Evolutionary conservation across 805 yeast genomes (phyloP).

Genomic region (Ogataea ramenticola): DNA sequence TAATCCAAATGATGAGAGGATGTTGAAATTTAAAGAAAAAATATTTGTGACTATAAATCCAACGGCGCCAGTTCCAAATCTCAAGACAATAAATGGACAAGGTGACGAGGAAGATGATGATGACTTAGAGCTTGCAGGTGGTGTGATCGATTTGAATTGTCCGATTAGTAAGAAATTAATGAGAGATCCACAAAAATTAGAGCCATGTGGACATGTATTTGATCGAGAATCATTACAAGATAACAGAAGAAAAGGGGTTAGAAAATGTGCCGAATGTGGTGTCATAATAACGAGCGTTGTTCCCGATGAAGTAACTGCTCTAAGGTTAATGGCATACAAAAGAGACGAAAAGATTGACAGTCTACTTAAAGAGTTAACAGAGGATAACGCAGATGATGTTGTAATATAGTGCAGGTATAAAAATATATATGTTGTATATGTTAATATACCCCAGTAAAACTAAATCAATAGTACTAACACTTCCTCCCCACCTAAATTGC

Average conservation of each 20-base stretch:
- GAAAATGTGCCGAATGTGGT: conserved; percentile 54
- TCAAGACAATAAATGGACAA: not conserved
- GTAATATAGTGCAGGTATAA: too few relatives aligned
- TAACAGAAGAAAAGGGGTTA: conserved; percentile 16
- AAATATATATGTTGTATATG: too few relatives aligned
- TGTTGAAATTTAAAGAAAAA: conserved; percentile 19
- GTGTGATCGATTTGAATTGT: conserved; percentile 58
- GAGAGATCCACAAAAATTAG: conserved; percentile 47
- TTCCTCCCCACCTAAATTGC: too few relatives aligned
- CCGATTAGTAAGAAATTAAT: conserved; percentile 54
- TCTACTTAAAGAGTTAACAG: conserved; percentile 7
- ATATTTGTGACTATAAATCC: conserved; percentile 51
- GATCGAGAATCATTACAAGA: conserved; percentile 40
- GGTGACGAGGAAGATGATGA: conserved; percentile 43
- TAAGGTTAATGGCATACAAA: conserved; percentile 39
- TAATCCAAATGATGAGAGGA: too few relatives aligned
- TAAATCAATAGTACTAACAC: too few relatives aligned
- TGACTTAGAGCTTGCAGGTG: conserved; percentile 63
- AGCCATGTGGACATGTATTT: conserved; percentile 54
- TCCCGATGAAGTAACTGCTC: conserved; percentile 46
- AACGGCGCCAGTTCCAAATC: conserved; percentile 47
- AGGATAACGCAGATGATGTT: conserved; percentile 9
- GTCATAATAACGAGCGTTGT: conserved; percentile 32
- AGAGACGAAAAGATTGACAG: conserved; percentile 15
- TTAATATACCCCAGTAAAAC: too few relatives aligned